Percentiles rank a stretch among this genome's conserved stretches.
These are phyloP conservation scores for Moesziomyces globuligerus DNA, from an alignment of 1,284 basidiomycete species.

Conservation along the genomic window DNA sequence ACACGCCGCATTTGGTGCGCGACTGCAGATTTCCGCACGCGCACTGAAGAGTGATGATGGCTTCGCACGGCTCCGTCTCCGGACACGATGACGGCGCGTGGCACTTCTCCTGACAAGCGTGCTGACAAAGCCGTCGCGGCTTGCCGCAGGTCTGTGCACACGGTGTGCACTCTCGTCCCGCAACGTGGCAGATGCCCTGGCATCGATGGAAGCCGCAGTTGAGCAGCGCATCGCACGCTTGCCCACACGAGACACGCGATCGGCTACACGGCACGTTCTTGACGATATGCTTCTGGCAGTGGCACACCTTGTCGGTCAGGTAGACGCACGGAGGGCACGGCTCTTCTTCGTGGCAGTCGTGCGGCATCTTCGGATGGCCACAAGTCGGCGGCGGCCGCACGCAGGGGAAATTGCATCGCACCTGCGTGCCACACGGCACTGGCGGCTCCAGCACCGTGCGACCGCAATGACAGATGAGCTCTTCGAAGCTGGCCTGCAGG, in stretches of 20 bases:
- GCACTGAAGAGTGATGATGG: constrained; percentile 59
- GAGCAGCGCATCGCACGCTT: constrained; percentile 55
- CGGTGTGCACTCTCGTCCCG: constrained; percentile 52
- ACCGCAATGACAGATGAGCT: constrained; percentile 63
- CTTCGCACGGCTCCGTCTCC: constrained; percentile 59
- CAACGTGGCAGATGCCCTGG: constrained; percentile 56
- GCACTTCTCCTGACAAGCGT: constrained; percentile 59
- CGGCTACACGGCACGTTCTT: constrained; percentile 64
- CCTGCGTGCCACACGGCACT: constrained; percentile 61
- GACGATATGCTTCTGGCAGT: constrained; percentile 61
- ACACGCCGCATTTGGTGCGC: constrained; percentile 51
- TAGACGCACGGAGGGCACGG: constrained; percentile 65
- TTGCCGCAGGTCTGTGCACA: constrained; percentile 62
- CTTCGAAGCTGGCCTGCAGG: constrained; percentile 63
- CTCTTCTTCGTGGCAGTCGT: constrained; percentile 63
- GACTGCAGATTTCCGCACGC: constrained; percentile 62
- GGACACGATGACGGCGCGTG: constrained; percentile 63
- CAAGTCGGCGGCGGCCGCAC: constrained; percentile 57
- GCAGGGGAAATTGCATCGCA: constrained; percentile 64
- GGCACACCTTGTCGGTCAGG: constrained; percentile 59
- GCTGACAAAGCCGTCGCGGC: constrained; percentile 58
- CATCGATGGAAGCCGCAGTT: constrained; percentile 64
- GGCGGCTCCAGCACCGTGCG: constrained; percentile 65
- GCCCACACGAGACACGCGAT: constrained; percentile 56
- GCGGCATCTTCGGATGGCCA: constrained; percentile 64